Conservation (phyloP, 2,329 filamentous ascomycete genomes). For the Aspergillus brasiliensis region DNA sequence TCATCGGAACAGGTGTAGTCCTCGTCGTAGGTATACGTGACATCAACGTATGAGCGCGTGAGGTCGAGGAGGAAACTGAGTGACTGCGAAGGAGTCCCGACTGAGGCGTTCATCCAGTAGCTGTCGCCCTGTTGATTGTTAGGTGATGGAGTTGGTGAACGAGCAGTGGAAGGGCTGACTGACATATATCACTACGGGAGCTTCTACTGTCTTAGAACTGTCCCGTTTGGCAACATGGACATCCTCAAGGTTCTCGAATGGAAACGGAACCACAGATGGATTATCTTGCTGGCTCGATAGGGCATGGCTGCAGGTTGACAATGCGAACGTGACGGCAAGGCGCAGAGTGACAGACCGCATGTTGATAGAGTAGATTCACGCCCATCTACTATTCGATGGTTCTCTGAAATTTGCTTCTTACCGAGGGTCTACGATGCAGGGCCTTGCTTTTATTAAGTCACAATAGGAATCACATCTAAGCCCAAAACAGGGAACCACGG, state of each 20-base stretch:
- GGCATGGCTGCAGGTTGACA: too few species aligned
- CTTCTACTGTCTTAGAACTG: background rate
- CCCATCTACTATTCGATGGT: too few species aligned
- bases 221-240: background rate
- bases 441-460: too few species aligned
- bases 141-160: background rate
- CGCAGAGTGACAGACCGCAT: rapidly evolving
- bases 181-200: background rate
- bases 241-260: too few species aligned
- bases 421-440: too few species aligned
- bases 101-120: conserved; percentile 7
- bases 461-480: too few species aligned
- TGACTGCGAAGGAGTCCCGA: conserved; percentile 8
- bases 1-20: background rate
- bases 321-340: too few species aligned
- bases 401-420: too few species aligned
- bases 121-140: background rate
- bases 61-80: conserved; percentile 3
- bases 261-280: too few species aligned
- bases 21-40: background rate
- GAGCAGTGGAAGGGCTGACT: background rate
- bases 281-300: too few species aligned
- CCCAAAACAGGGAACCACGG: too few species aligned
- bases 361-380: too few species aligned
- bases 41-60: background rate